Evolutionary conservation across 129 eudicot genomes (phyloP).

Genomic region (Escallonia rubra): DNA sequence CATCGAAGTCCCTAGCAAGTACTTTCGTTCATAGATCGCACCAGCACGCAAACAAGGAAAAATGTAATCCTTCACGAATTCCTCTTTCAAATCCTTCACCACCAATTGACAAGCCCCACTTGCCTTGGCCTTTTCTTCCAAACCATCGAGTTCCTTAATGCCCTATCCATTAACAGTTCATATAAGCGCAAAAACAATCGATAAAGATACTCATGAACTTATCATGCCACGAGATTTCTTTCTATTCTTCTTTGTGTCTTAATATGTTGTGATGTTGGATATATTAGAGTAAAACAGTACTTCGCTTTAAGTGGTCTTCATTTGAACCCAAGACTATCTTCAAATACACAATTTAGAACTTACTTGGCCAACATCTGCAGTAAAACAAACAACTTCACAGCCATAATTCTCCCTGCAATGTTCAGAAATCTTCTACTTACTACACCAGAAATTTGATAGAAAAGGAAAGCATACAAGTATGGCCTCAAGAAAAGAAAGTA

Average conservation of each 20-base stretch:
- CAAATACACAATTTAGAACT: slow-evolving; percentile 14
- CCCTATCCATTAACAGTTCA: slow-evolving; percentile 42
- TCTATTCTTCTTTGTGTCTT: too few relatives aligned
- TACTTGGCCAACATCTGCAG: slow-evolving; percentile 99
- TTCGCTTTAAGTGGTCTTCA: too few relatives aligned
- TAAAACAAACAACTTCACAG: slow-evolving; percentile 97
- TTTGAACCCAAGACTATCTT: too few relatives aligned
- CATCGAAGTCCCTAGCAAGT: slow-evolving; percentile 97
- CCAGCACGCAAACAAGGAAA: slow-evolving; percentile 97
- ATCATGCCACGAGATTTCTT: too few relatives aligned
- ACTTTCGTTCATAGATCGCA: slow-evolving; percentile 88
- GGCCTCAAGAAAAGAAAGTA: not conserved
- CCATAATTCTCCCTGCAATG: slow-evolving; percentile 92
- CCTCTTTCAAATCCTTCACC: slow-evolving; percentile 91
- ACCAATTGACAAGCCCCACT: slow-evolving; percentile 96
- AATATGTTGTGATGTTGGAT: too few relatives aligned
- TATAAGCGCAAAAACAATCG: not conserved
- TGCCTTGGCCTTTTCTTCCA: slow-evolving; percentile 94
- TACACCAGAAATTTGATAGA: not conserved
- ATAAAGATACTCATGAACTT: too few relatives aligned
- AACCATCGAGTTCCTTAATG: slow-evolving; percentile 74
- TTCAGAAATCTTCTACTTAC: slow-evolving; percentile 3
- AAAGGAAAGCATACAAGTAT: slow-evolving; percentile 1
- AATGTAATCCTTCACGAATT: slow-evolving; percentile 79
- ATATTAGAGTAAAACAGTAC: too few relatives aligned